Base-by-base conservation (phyloP, 2,329 filamentous ascomycete species). In the Scedosporium dehoogii region DNA sequence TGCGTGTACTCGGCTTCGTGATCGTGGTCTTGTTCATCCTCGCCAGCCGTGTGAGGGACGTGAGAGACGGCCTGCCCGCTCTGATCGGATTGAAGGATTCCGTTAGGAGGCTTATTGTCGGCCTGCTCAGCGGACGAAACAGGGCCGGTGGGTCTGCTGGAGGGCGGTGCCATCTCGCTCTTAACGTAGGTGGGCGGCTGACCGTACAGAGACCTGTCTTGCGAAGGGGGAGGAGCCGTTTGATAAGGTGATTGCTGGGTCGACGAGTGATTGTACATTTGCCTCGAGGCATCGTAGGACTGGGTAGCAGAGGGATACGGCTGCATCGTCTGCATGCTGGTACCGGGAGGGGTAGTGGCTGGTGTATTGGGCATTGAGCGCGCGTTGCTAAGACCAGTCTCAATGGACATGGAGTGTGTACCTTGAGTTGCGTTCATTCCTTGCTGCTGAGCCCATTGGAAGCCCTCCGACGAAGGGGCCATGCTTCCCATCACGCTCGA, bases 281-380 rank as follows among this genome's bases (percentile, higher is more conserved):
- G 85, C 65, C 93, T 86, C 9, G 89, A 86, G 69, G 76, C 84
- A 70, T 96, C 91, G 70, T 96, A 96, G 56, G 80, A 78, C 74
- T 86, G 90, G 63, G 79, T 85, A 68, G 77, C 83, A 66, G 81
- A 78, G 60, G 86, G 88, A 73, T 96, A 96, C 3, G 86, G 78
- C 68, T 89, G 89, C 82, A 96, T 91, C 70, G 83, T 87, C 68
- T 91, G 89, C 65, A 96, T 81, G 29, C 83, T 81, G 65, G 82
- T 84, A 25, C 90, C 91, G 0, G 93, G 93, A 12, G 93, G 92
- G 0, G 93, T 96, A 5, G 91, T 93, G 27, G 91, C 91, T 64
- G 91, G 91, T n/a, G 91, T 96, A 9, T 89, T 91, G 62, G 91
- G 92, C 81, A 96, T 91, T 66, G 91, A 96, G 69, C 91, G 88